Base-by-base conservation (phyloP, 176 grass and related monocot species). In the Eragrostis curvula region DNA sequence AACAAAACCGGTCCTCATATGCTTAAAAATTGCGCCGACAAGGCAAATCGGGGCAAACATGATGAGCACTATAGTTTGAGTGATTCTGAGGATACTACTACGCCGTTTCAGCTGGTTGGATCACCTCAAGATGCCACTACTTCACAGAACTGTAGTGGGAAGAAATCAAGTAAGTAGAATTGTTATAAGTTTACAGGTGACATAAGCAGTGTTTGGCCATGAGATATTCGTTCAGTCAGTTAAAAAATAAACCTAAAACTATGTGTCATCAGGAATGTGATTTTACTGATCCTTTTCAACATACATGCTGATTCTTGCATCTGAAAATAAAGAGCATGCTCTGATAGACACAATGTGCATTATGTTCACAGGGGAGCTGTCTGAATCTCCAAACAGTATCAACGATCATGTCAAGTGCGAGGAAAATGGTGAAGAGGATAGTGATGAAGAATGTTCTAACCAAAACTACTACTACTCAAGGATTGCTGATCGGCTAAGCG, bases 401-500 rank as follows among this genome's bases (percentile, higher is more conserved):
- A 57, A 65, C 20, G 56, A 17, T 30, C 9, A 67, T 18, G 55
- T 42, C 51, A 73, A 85, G 23, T 16, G 5, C 42, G 73, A 66
- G 40, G 65, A 7, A 47, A 71, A 23, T 47, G 74, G 79, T 0
- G 23, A 73, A 82, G 89, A 71, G 39, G 41, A 77, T 32, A 74
- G 53, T 48, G 61, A 73, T 70, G 68, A 61, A 12, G 17, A 13
- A 12, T 28, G 44, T 12, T 23, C 55, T 21, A 16, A 18, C 53
- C 74, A 29, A 14, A 40, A 47, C 1, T 76, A 39, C 85, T 82
- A 41, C 75, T 69, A 50, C 64, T 16, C 47, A 7, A 78, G 62
- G 70, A 20, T 5, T 43, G 2, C 32, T 36, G 32, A 36, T 36
- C 32, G 32, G 32, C 32, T 36, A 36, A 36, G 70, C 0, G 77